A percentile compares a stretch with the other conserved stretches of the same genome.
phyloP scores from a whole-genome alignment of 2,329 filamentous ascomycete species.

The Fusarium camptoceras region DNA sequence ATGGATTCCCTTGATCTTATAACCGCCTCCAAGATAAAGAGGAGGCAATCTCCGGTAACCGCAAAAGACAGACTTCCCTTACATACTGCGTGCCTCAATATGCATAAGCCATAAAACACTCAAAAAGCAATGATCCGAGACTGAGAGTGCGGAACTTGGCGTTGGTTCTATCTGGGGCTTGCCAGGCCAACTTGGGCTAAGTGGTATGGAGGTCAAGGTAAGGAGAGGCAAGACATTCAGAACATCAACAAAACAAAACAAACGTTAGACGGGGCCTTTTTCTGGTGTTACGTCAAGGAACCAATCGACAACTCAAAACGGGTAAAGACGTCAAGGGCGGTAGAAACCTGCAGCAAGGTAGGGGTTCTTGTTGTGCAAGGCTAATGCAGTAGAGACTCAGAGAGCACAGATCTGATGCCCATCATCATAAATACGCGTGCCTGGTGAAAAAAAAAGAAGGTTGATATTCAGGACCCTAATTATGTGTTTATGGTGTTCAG shows the following conservation, averaged over 20 bases:
- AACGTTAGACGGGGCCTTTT: constrained; percentile 12
- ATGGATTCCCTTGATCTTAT: constrained; percentile 38
- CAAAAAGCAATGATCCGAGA: constrained; percentile 37
- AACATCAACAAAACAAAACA: constrained; percentile 34
- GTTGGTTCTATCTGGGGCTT: constrained; percentile 27
- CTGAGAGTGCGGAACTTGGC: constrained; percentile 29
- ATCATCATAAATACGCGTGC: constrained; percentile 25
- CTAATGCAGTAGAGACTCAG: constrained; percentile 19
- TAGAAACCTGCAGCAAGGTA: constrained; percentile 41
- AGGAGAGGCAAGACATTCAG: constrained; percentile 44
- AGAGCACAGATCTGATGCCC: constrained; percentile 8
- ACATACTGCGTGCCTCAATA: constrained; percentile 34
- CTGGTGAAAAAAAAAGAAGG: constrained; percentile 8
- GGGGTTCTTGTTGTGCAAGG: constrained; percentile 22
- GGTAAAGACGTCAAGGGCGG: constrained; percentile 37
- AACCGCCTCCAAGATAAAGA: constrained; percentile 1
- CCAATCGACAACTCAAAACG: constrained; percentile 28
- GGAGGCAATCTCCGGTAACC: constrained; percentile 22
- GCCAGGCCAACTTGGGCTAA: constrained; percentile 41
- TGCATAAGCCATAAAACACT: constrained; percentile 17
- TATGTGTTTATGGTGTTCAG: constrained; percentile 1
- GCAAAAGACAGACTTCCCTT: constrained; percentile 27
- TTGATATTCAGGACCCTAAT: constrained; percentile 10
- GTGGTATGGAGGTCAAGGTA: constrained; percentile 43
- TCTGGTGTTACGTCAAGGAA: constrained; percentile 17